phyloP scores from a whole-genome alignment of 805 yeast genomes.

The Candida gorgasii region DNA sequence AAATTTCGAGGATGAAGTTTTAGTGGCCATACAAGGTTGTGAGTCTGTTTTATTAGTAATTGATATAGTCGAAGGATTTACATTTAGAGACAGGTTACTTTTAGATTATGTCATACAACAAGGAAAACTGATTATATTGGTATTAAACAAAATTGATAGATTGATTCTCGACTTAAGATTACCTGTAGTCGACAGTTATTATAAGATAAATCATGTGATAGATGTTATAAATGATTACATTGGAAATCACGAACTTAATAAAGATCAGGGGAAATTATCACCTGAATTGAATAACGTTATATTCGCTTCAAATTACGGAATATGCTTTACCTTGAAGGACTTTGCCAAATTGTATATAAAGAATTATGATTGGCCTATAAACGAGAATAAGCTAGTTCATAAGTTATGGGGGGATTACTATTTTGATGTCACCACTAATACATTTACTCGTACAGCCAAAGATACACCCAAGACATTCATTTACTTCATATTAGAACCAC shows the following conservation, averaged over 20 bases:
- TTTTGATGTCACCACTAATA: conserved; percentile 44
- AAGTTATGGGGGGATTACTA: conserved; percentile 79
- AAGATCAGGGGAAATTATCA: background rate
- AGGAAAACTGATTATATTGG: conserved; percentile 55
- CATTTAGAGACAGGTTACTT: conserved; percentile 50
- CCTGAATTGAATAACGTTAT: conserved; percentile 50
- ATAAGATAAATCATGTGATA: conserved; percentile 61
- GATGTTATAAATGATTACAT: conserved; percentile 65
- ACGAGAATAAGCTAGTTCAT: conserved; percentile 13
- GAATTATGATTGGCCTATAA: conserved; percentile 8
- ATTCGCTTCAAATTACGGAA: conserved; percentile 70
- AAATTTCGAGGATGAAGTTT: conserved; percentile 76
- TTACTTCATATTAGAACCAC: conserved; percentile 69
- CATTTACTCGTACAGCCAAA: conserved; percentile 39
- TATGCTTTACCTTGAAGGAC: conserved; percentile 65
- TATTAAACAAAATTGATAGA: conserved; percentile 83
- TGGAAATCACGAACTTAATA: conserved; percentile 35
- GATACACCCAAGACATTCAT: conserved; percentile 50
- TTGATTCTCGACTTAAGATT: conserved; percentile 76
- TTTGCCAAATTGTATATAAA: conserved; percentile 55
- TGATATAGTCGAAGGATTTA: conserved; percentile 85
- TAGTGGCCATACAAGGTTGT: conserved; percentile 53
- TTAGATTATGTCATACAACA: conserved; percentile 53
- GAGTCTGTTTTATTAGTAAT: conserved; percentile 72
- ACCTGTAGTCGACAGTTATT: conserved; percentile 72